A percentile compares a stretch with the other conserved stretches of the same genome.
Evolutionary conservation across 805 yeast species (phyloP).

Genomic region (Pichia deserticola): DNA sequence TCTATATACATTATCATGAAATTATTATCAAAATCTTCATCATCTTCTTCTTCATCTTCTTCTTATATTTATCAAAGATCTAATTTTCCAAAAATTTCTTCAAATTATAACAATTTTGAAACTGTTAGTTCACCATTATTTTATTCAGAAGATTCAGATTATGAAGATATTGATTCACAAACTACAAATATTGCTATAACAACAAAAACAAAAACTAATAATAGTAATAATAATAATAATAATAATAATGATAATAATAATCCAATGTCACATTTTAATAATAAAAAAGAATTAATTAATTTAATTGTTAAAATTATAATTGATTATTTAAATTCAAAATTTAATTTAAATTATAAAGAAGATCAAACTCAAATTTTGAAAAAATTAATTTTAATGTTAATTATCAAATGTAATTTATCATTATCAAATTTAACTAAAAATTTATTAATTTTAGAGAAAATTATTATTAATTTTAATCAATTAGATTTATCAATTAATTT

Average conservation of each 20-base stretch:
- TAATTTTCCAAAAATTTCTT: not conserved
- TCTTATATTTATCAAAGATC: not conserved
- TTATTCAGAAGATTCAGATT: not conserved
- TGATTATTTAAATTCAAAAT: conserved; percentile 3
- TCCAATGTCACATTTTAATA: not conserved
- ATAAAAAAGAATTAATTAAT: conserved; percentile 4
- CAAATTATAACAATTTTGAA: not conserved
- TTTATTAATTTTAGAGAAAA: not conserved
- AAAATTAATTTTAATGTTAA: not conserved
- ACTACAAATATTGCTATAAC: not conserved
- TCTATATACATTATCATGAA: not conserved
- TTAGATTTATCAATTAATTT: not conserved
- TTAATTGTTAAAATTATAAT: conserved; percentile 1
- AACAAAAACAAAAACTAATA: not conserved
- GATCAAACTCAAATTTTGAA: not conserved
- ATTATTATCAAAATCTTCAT: not conserved
- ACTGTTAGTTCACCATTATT: not conserved
- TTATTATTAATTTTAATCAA: not conserved
- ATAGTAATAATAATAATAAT: no score
- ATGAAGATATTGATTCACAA: no score
- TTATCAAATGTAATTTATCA: not conserved
- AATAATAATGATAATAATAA: not conserved
- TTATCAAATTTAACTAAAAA: not conserved
- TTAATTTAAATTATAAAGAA: not conserved
- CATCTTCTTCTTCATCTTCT: not conserved